Evolutionary conservation across 2,329 filamentous ascomycete genomes (phyloP).

Genomic region (Aureobasidium sp.): DNA sequence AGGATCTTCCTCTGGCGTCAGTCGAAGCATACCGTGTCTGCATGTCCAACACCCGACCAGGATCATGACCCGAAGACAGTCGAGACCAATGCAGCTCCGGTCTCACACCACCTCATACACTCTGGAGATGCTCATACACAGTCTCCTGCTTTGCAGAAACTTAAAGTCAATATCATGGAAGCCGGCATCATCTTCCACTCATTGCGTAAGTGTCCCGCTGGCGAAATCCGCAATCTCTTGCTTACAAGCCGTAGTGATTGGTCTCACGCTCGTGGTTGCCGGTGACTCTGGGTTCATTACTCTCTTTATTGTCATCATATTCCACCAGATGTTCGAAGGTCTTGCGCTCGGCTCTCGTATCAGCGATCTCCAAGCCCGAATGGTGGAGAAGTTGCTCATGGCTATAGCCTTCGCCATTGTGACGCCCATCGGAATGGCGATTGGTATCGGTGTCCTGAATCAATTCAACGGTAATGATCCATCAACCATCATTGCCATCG

Average conservation of each 20-base stretch:
- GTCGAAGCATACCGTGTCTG: not conserved
- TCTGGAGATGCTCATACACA: not conserved
- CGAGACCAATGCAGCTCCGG: not conserved
- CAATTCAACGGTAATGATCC: conserved; percentile 66
- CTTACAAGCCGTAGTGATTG: conserved; percentile 43
- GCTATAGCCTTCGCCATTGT: conserved; percentile 58
- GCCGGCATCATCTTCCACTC: conserved; percentile 69
- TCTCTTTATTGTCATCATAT: conserved; percentile 57
- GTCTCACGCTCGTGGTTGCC: conserved; percentile 50
- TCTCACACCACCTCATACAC: not conserved
- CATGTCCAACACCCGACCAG: not conserved
- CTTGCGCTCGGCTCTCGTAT: conserved; percentile 66
- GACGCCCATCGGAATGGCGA: conserved; percentile 72
- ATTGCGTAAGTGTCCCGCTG: conserved; percentile 41
- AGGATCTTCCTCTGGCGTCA: conserved; percentile 39
- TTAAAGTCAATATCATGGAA: conserved; percentile 62
- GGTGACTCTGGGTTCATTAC: conserved; percentile 44
- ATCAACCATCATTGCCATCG: conserved; percentile 60
- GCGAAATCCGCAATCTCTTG: not conserved
- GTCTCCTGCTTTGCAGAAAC: conserved; percentile 16
- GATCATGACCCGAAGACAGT: not conserved
- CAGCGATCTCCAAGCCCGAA: conserved; percentile 43
- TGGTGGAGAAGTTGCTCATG: conserved; percentile 50
- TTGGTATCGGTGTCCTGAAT: conserved; percentile 63
- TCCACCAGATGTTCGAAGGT: conserved; percentile 73